A percentile compares a stretch with the other conserved stretches of the same genome.
Evolutionary conservation across 768 basidiomycete species (phyloP).

Genomic region (Exsudoporus frostii): DNA sequence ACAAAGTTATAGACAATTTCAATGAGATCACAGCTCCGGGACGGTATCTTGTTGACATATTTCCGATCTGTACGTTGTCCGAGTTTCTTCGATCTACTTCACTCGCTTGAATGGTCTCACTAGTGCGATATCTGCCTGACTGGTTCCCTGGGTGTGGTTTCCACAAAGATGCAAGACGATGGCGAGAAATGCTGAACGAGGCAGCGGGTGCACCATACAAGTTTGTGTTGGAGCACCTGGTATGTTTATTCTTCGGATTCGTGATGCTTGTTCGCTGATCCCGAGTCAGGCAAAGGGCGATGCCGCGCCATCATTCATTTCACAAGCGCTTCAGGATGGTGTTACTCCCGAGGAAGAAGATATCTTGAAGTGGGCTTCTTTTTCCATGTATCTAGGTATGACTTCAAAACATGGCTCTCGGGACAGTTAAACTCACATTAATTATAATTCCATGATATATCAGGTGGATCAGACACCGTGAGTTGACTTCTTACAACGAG

Average conservation of each 20-base stretch:
- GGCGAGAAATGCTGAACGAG: conserved; percentile 2
- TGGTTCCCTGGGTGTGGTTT: conserved; percentile 25
- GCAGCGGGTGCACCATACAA: neutral
- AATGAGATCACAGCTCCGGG: neutral
- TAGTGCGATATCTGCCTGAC: conserved; percentile 17
- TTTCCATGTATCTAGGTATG: conserved; percentile 19
- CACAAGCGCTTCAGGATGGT: conserved; percentile 5
- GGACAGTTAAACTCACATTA: neutral
- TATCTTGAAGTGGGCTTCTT: conserved; percentile 14
- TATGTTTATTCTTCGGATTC: neutral
- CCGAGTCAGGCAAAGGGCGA: conserved; percentile 3
- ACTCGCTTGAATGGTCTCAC: neutral
- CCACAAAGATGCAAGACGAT: conserved; percentile 5
- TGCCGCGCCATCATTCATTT: conserved; percentile 12
- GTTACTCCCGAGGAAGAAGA: conserved; percentile 10
- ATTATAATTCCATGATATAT: neutral
- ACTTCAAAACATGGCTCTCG: neutral
- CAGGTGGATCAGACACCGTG: conserved; percentile 28
- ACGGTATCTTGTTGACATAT: conserved; percentile 6
- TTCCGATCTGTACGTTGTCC: conserved; percentile 10
- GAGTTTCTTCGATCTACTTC: neutral
- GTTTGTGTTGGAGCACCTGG: conserved; percentile 14
- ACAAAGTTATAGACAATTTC: conserved; percentile 23
- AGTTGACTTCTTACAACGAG: conserved; percentile 16
- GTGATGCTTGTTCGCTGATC: neutral